Base-by-base conservation (phyloP, 345 rosid genomes). In the Salix brachista region DNA sequence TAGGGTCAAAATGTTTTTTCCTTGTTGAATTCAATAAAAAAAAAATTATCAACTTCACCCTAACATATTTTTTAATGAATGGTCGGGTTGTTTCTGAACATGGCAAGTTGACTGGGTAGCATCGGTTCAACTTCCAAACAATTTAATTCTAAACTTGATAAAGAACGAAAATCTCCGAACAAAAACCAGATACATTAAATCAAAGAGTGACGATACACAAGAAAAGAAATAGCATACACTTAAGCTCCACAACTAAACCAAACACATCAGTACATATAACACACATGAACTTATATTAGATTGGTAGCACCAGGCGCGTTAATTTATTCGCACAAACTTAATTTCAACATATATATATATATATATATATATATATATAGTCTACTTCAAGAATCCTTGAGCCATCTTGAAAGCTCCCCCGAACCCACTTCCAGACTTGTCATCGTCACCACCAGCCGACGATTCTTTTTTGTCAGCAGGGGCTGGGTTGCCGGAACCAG, bases 331-430 rank as follows among this genome's bases (percentile, higher is more conserved):
- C 64, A 23, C 16, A 58, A 0, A 58, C 25, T 9, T 58, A 3
- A 58, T 58, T 56, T 6, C 13, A n/a, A 65, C 5, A 65, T 26
- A 28, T 61, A n/a, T 61, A 61, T 26, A 21, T n/a, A n/a, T n/a
- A n/a, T n/a, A n/a, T n/a, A n/a, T n/a, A n/a, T n/a, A n/a, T 34
- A 34, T 34, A 34, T 34, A 34, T 5, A 11, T 12, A 41, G 11
- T 42, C 54, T 69, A 39, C 68, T 65, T 65, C 21, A 65, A 6
- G 68, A 65, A 65, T 12, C 68, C 68, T 65, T 85, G 82, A 77
- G 92, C 94, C 85, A 69, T 84, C 86, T 89, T 90, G n/a, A 84
- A 44, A 75, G 75, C 87, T 28, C 81, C 90, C 34, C 90, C 94
- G 67, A 77, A 52, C 5, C 88, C 91, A 79, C 84, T 79, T 34